Evolutionary conservation across 345 rosid species (phyloP).

Genomic region (Syzygium jambos): DNA sequence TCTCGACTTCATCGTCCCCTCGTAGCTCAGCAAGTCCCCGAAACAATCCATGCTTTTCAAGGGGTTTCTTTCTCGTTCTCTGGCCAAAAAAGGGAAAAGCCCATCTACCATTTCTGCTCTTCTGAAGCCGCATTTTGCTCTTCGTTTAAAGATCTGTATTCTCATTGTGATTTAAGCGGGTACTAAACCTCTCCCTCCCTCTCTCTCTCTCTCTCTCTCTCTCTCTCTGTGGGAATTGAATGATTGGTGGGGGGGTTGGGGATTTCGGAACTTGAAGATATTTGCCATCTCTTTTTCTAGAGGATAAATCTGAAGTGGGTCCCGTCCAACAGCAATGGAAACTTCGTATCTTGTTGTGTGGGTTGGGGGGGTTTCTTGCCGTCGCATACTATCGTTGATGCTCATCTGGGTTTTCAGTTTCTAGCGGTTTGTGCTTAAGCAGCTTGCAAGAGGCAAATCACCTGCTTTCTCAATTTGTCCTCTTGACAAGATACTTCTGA

Average conservation of each 20-base stretch:
- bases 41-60: not conserved
- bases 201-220: not conserved
- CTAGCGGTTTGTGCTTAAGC: not conserved
- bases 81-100: not conserved
- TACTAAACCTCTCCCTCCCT: not conserved
- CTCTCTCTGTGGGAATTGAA: not conserved
- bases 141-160: not conserved
- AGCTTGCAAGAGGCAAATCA: not conserved
- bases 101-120: not conserved
- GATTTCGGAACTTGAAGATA: not conserved
- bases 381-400: conserved; percentile 1
- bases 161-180: not conserved
- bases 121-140: not conserved
- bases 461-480: not conserved
- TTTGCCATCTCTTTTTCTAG: not conserved
- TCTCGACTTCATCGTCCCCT: conserved; percentile 11
- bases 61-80: not conserved
- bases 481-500: not conserved
- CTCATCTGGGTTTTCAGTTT: not conserved
- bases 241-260: not conserved
- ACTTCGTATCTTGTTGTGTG: conserved; percentile 8
- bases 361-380: not conserved
- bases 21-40: not conserved
- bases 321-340: conserved; percentile 6
- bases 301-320: conserved; percentile 2